Conservation (phyloP, 1,284 basidiomycete species). For the Sporisorium iseilematis-ciliati region DNA sequence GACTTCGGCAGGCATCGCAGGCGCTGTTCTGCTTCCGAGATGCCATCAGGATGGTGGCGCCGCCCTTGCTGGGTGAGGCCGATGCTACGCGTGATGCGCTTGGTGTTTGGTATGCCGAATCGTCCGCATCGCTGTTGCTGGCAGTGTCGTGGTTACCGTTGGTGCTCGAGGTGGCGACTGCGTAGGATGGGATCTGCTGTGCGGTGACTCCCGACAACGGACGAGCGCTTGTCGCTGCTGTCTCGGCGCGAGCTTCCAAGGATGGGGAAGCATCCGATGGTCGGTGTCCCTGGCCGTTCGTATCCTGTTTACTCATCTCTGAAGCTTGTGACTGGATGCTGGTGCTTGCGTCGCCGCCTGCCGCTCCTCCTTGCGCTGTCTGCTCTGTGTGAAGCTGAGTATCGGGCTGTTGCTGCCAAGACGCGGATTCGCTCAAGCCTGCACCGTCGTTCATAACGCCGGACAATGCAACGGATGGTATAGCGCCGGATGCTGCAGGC, state of each 20-base stretch:
- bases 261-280: constrained; percentile 6
- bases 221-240: constrained; percentile 5
- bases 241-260: background rate
- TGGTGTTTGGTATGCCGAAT: constrained; percentile 22
- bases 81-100: constrained; percentile 16
- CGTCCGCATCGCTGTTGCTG: constrained; percentile 17
- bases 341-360: background rate
- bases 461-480: background rate
- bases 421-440: constrained; percentile 5
- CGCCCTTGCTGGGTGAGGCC: constrained; percentile 29
- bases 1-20: constrained; percentile 60
- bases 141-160: constrained; percentile 20
- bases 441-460: constrained; percentile 7
- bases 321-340: constrained; percentile 1
- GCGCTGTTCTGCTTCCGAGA: constrained; percentile 63
- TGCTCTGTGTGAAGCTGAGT: constrained; percentile 6
- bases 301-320: background rate
- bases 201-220: constrained; percentile 4
- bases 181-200: constrained; percentile 20
- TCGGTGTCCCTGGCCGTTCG: constrained; percentile 3
- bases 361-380: background rate
- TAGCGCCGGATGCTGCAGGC: background rate
- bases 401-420: constrained; percentile 12
- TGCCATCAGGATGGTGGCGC: constrained; percentile 34
- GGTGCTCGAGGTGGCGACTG: constrained; percentile 4